A percentile compares a stretch with the other conserved stretches of the same genome.
Evolutionary conservation across 1,284 basidiomycete genomes (phyloP).

Genomic region (Puccinia horiana): DNA sequence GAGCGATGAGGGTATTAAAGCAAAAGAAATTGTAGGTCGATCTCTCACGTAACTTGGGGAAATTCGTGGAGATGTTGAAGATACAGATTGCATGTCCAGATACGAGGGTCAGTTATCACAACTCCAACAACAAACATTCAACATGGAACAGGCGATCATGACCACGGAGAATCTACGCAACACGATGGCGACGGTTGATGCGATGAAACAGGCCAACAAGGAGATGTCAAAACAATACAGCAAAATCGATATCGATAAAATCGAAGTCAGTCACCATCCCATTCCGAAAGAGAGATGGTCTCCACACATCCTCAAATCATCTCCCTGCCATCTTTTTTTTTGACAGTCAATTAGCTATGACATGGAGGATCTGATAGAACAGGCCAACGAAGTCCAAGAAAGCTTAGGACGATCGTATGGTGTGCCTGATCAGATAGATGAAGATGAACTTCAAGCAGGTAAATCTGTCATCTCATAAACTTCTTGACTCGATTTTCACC

Average conservation of each 20-base stretch:
- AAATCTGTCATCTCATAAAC: conserved; percentile 25
- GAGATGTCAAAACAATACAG: conserved; percentile 96
- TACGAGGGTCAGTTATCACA: conserved; percentile 90
- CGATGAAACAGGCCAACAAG: conserved; percentile 96
- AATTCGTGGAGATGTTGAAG: neutral
- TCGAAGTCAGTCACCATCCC: conserved; percentile 67
- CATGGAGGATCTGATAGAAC: conserved; percentile 96
- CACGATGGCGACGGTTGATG: conserved; percentile 99
- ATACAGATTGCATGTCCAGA: conserved; percentile 38
- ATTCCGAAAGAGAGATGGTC: neutral
- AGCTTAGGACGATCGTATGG: conserved; percentile 88
- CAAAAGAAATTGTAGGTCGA: conserved; percentile 76
- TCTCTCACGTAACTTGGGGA: neutral
- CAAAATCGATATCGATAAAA: conserved; percentile 96
- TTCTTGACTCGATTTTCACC: neutral
- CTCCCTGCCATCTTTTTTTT: neutral
- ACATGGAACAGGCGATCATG: conserved; percentile 96
- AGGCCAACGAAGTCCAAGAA: conserved; percentile 97
- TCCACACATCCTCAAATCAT: neutral
- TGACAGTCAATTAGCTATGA: conserved; percentile 85
- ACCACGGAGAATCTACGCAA: conserved; percentile 96
- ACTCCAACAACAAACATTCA: conserved; percentile 92
- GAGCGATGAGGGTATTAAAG: conserved; percentile 89
- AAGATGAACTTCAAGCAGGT: conserved; percentile 95
- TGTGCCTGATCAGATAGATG: conserved; percentile 96